These are phyloP conservation scores for Colletotrichum plurivorum DNA, from an alignment of 2,329 filamentous ascomycete species.

Conservation along the genomic window DNA sequence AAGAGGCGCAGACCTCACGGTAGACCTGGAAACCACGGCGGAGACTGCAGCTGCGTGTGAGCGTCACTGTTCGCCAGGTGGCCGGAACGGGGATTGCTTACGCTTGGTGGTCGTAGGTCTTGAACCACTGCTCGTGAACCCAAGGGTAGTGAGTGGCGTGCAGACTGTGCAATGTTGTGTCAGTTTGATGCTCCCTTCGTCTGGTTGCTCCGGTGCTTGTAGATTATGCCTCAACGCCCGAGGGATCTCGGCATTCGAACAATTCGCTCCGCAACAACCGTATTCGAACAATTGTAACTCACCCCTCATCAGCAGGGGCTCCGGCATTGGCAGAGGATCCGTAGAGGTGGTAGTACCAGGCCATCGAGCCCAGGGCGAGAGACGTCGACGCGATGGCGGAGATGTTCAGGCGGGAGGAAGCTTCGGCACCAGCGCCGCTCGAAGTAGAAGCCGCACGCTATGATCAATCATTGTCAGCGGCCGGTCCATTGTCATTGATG, in stretches of 20 bases:
- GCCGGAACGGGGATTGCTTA: conserved; percentile 65
- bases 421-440: conserved; percentile 78
- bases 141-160: conserved; percentile 94
- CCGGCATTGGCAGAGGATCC: conserved; percentile 88
- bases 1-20: conserved; percentile 96
- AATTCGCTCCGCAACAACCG: conserved; percentile 27
- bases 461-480: conserved; percentile 54
- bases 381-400: conserved; percentile 89
- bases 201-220: conserved; percentile 27
- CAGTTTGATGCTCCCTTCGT: conserved; percentile 25
- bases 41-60: conserved; percentile 71
- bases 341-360: conserved; percentile 98
- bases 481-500: conserved; percentile 42
- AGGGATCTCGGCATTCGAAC: conserved; percentile 27
- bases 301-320: conserved; percentile 98
- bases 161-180: conserved; percentile 70
- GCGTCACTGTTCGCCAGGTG: conserved; percentile 18
- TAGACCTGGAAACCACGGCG: conserved; percentile 99
- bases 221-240: conserved; percentile 41
- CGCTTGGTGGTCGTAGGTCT: conserved; percentile 98
- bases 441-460: conserved; percentile 80
- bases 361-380: conserved; percentile 88
- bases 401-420: conserved; percentile 85
- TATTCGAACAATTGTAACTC: conserved; percentile 64
- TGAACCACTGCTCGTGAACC: conserved; percentile 92